A percentile compares a stretch with the other conserved stretches of the same genome.
phyloP scores from a whole-genome alignment of 2,329 filamentous ascomycete species.

The Dactylellina cionopaga region DNA sequence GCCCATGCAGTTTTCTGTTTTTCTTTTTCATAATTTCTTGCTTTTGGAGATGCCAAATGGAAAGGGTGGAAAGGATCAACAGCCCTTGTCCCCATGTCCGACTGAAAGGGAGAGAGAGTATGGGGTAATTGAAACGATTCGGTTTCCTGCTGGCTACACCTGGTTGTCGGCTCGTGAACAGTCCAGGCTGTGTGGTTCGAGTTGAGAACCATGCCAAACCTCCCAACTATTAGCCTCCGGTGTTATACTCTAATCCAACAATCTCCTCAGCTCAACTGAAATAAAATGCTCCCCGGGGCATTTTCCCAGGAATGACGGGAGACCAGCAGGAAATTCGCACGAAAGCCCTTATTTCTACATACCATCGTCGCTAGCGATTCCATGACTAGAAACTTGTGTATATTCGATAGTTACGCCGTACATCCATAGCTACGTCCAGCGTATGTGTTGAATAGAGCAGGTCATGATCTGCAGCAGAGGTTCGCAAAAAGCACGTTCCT shows the following conservation, averaged over 20 bases:
- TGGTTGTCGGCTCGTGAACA: constrained; percentile 46
- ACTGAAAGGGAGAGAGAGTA: constrained; percentile 26
- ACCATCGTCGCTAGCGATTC: constrained; percentile 12
- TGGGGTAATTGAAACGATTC: constrained; percentile 50
- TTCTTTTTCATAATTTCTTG: constrained; percentile 43
- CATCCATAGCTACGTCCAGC: constrained; percentile 2
- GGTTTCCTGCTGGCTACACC: constrained; percentile 47
- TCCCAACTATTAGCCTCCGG: constrained; percentile 36
- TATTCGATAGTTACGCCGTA: constrained; percentile 31
- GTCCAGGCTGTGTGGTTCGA: constrained; percentile 40
- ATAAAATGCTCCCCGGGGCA: constrained; percentile 11
- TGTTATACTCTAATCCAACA: constrained; percentile 7
- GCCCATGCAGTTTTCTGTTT: constrained; percentile 27
- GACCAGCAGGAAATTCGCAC: not conserved
- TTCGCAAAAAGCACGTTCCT: constrained; percentile 52
- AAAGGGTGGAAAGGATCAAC: constrained; percentile 48
- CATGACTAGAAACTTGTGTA: constrained; percentile 7
- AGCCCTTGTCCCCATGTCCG: constrained; percentile 39
- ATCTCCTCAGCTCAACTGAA: not conserved
- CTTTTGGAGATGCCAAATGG: constrained; percentile 37
- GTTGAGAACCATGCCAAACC: constrained; percentile 45
- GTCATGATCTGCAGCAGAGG: constrained; percentile 41
- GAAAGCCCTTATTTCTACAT: not conserved
- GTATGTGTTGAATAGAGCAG: constrained; percentile 25
- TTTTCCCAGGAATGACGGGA: constrained; percentile 4